phyloP scores from a whole-genome alignment of 2,329 filamentous ascomycete genomes.

The Endoconidiophora laricicola region DNA sequence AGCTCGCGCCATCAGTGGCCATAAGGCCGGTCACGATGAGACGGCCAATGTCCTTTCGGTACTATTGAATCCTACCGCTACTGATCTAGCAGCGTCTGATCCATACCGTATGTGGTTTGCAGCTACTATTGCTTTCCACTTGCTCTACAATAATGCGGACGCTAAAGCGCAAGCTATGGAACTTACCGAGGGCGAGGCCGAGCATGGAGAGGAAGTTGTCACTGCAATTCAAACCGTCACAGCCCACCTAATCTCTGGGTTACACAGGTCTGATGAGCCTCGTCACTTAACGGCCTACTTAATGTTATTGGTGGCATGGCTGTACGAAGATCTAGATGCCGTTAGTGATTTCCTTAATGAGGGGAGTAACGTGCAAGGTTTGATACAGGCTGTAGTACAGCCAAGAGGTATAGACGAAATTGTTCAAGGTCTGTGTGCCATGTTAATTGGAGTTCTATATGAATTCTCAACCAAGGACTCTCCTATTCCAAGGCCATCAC shows the following conservation, averaged over 20 bases:
- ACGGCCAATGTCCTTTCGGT: conserved; percentile 79
- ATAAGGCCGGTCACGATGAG: conserved; percentile 59
- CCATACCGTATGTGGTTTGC: conserved; percentile 87
- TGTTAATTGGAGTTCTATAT: conserved; percentile 75
- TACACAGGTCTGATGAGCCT: conserved; percentile 62
- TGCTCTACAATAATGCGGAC: conserved; percentile 63
- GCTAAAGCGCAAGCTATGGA: conserved; percentile 67
- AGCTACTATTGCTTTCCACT: conserved; percentile 67
- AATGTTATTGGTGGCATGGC: conserved; percentile 75
- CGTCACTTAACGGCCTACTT: conserved; percentile 70
- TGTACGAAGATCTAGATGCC: conserved; percentile 81
- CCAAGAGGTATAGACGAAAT: conserved; percentile 44
- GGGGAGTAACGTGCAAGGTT: conserved; percentile 76
- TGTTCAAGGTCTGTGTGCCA: conserved; percentile 66
- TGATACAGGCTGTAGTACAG: conserved; percentile 57
- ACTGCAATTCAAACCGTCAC: conserved; percentile 82
- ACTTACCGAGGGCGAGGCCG: conserved; percentile 76
- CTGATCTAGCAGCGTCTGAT: conserved; percentile 45
- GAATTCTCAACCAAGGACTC: conserved; percentile 98
- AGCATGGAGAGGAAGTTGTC: conserved; percentile 82
- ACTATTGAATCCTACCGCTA: conserved; percentile 48
- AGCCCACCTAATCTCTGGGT: conserved; percentile 65
- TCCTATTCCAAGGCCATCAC: conserved; percentile 61
- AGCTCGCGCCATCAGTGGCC: conserved; percentile 73
- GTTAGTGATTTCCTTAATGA: conserved; percentile 89